Conservation (phyloP, 768 basidiomycete genomes). For the Goffeauzyma gilvescens region DNA sequence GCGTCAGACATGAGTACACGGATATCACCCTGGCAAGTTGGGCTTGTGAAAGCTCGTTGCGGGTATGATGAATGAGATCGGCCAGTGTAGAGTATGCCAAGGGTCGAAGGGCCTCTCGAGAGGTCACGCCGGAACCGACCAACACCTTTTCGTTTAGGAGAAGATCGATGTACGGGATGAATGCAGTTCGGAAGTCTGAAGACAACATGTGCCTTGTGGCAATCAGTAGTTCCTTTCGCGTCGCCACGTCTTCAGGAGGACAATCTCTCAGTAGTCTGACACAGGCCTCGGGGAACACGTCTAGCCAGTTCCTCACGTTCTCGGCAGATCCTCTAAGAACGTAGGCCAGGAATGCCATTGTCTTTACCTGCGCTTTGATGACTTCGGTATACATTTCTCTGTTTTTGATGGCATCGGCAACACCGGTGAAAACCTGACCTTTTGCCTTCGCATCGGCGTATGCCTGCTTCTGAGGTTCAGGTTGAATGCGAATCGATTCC, state of each 20-base stretch:
- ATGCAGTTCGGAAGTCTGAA: slow-evolving; percentile 54
- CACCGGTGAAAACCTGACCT: slow-evolving; percentile 64
- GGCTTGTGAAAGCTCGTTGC: slow-evolving; percentile 53
- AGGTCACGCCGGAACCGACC: slow-evolving; percentile 63
- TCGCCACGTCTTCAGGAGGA: slow-evolving; percentile 59
- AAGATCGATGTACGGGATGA: slow-evolving; percentile 68
- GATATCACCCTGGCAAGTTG: slow-evolving; percentile 63
- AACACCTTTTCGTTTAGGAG: slow-evolving; percentile 78
- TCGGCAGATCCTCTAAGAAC: slow-evolving; percentile 52
- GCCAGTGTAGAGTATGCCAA: slow-evolving; percentile 72
- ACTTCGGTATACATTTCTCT: slow-evolving; percentile 57
- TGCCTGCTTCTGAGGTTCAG: slow-evolving; percentile 60
- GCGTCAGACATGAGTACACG: slow-evolving; percentile 69
- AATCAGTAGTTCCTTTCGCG: slow-evolving; percentile 77
- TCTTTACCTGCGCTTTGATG: slow-evolving; percentile 79
- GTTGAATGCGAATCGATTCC: slow-evolving; percentile 55
- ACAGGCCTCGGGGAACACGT: slow-evolving; percentile 58
- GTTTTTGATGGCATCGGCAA: slow-evolving; percentile 57
- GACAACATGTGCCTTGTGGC: slow-evolving; percentile 77
- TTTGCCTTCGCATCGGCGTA: slow-evolving; percentile 61
- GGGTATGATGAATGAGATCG: slow-evolving; percentile 81
- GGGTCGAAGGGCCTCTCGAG: slow-evolving; percentile 64
- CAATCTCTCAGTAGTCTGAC: slow-evolving; percentile 85
- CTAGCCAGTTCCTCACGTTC: slow-evolving; percentile 54
- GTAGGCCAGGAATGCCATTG: slow-evolving; percentile 80